phyloP scores from a whole-genome alignment of 345 rosid species.

The Boechera stricta region DNA sequence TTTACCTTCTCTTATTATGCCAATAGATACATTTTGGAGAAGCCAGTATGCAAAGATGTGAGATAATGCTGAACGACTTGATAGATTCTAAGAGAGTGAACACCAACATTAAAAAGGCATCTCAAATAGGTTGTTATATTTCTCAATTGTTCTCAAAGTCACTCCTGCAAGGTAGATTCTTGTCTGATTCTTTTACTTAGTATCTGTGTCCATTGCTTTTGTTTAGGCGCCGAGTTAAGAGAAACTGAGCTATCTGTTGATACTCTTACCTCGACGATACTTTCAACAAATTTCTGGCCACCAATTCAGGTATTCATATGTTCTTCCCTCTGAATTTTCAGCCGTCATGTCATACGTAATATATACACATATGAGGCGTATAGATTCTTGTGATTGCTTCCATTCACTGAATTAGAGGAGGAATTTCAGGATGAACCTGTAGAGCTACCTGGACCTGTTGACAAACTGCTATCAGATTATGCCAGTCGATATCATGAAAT shows the following conservation, averaged over 20 bases:
- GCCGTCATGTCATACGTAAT: background rate
- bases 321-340: slow-evolving; percentile 6
- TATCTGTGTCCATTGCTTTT: slow-evolving; percentile 15
- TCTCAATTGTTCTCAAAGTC: slow-evolving; percentile 24
- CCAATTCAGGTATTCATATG: slow-evolving; percentile 76
- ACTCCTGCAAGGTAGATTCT: slow-evolving; percentile 9
- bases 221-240: slow-evolving; percentile 52
- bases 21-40: slow-evolving; percentile 96
- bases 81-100: slow-evolving; percentile 96
- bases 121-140: slow-evolving; percentile 62
- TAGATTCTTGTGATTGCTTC: slow-evolving; percentile 5
- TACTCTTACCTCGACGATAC: slow-evolving; percentile 76
- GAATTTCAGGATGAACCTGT: slow-evolving; percentile 82
- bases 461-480: slow-evolving; percentile 79
- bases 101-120: slow-evolving; percentile 74
- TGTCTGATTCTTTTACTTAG: slow-evolving; percentile 21
- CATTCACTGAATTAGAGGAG: slow-evolving; percentile 10
- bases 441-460: slow-evolving; percentile 71
- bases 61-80: slow-evolving; percentile 96
- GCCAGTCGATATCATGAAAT: slow-evolving; percentile 77
- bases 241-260: slow-evolving; percentile 62
- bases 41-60: slow-evolving; percentile 95
- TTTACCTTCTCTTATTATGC: slow-evolving; percentile 12
- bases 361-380: slow-evolving; percentile 5
- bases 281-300: slow-evolving; percentile 97